Percentiles rank a stretch among this genome's conserved stretches.
Conservation (phyloP, 202 grass and related monocot genomes). For the Panicum virgatum region DNA sequence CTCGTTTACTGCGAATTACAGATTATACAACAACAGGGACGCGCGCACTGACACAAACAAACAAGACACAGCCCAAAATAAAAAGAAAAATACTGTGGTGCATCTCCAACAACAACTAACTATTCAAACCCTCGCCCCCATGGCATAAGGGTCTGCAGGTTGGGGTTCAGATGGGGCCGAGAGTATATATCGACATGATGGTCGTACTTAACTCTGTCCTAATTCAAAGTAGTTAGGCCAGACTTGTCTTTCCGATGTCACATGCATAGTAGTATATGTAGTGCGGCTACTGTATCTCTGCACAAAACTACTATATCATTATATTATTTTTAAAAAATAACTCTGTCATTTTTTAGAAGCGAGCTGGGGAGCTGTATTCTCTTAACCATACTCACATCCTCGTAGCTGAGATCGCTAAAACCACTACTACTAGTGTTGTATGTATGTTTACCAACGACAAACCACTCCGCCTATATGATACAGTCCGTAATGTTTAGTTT, state of each 20-base stretch:
- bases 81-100: not conserved
- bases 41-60: not conserved
- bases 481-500: not conserved
- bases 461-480: not conserved
- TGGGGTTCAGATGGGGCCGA: conserved; percentile 34
- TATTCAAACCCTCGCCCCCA: conserved; percentile 7
- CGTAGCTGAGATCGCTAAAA: conserved; percentile 4
- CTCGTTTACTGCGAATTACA: not conserved
- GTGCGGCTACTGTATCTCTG: not conserved
- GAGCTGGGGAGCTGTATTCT: not conserved
- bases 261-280: not conserved
- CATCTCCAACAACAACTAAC: conserved; percentile 35
- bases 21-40: not conserved
- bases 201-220: conserved; percentile 17
- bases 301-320: not conserved
- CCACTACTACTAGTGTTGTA: not conserved
- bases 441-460: not conserved
- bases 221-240: conserved; percentile 33
- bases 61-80: not conserved
- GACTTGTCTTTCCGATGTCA: conserved; percentile 13
- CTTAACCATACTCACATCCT: conserved; percentile 9
- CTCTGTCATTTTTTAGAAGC: not conserved
- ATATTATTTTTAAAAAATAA: too few species aligned
- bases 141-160: not conserved
- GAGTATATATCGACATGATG: conserved; percentile 13